A percentile compares a stretch with the other conserved stretches of the same genome.
phyloP scores from a whole-genome alignment of 306 rosid species.

The Inga oerstediana region DNA sequence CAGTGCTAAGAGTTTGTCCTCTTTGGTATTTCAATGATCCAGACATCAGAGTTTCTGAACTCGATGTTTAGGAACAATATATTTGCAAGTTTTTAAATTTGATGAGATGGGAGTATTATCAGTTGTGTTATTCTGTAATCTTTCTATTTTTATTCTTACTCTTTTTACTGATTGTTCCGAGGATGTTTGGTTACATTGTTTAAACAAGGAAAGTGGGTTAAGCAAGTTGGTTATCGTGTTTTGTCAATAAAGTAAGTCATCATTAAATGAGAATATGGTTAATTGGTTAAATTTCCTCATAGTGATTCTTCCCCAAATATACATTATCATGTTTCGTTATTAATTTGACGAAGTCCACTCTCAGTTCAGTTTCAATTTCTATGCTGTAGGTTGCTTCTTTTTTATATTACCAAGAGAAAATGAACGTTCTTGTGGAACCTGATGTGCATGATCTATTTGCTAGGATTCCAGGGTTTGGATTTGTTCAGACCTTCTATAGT shows the following conservation, averaged over 20 bases:
- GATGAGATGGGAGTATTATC: background rate
- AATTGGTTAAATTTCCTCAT: background rate
- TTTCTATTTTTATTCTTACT: background rate
- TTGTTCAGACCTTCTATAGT: constrained; percentile 94
- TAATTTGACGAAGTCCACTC: constrained; percentile 18
- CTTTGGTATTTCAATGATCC: background rate
- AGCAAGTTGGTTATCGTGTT: background rate
- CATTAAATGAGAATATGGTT: background rate
- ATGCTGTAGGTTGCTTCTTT: constrained; percentile 72
- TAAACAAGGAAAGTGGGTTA: background rate
- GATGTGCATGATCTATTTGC: constrained; percentile 92
- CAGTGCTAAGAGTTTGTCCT: background rate
- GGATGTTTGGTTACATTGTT: background rate
- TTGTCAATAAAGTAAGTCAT: background rate
- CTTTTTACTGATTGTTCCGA: background rate
- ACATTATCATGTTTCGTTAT: background rate
- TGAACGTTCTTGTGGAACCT: constrained; percentile 95
- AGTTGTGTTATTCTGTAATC: background rate
- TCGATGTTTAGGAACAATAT: background rate
- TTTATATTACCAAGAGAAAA: constrained; percentile 79
- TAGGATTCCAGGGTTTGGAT: constrained; percentile 97
- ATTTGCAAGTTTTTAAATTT: background rate
- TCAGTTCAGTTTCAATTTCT: constrained; percentile 32
- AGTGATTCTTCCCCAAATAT: background rate
- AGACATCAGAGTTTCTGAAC: background rate